phyloP scores from a whole-genome alignment of 495 filamentous ascomycete genomes.

The Neurospora sp. region DNA sequence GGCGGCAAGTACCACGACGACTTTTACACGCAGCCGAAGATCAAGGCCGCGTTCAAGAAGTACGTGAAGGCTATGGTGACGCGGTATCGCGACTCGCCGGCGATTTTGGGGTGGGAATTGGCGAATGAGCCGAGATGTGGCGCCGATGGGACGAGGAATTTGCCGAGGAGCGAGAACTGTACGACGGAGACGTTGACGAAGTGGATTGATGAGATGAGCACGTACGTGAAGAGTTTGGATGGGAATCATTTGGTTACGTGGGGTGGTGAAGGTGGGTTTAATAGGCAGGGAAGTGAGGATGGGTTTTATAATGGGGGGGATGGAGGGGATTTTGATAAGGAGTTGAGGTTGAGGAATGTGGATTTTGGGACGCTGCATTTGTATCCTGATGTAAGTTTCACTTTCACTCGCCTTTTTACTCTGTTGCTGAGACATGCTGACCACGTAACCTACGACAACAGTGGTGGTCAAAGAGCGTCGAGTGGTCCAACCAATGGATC shows the following conservation, averaged over 20 bases:
- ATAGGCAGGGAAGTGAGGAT: conserved; percentile 32
- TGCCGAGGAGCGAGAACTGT: conserved; percentile 20
- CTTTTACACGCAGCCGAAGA: conserved; percentile 32
- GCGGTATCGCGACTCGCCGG: conserved; percentile 38
- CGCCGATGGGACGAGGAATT: neutral
- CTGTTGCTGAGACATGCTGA: too few relatives aligned
- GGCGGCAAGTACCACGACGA: conserved; percentile 13
- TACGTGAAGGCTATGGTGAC: conserved; percentile 40
- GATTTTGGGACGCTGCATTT: conserved; percentile 61
- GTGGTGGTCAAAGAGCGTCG: conserved; percentile 17
- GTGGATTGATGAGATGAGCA: conserved; percentile 38
- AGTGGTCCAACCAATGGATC: conserved; percentile 49
- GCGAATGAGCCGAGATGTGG: conserved; percentile 43
- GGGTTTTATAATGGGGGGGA: conserved; percentile 51
- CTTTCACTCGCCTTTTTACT: too few relatives aligned
- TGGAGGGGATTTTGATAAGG: conserved; percentile 54
- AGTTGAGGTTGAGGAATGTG: conserved; percentile 46
- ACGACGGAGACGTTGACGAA: conserved; percentile 26
- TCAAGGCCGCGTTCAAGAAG: conserved; percentile 39
- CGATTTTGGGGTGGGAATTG: conserved; percentile 47
- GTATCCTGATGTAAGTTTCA: conserved; percentile 40
- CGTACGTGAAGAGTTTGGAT: conserved; percentile 43
- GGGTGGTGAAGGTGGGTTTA: conserved; percentile 41
- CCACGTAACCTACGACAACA: too few relatives aligned
- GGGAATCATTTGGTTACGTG: conserved; percentile 41